Evolutionary conservation across 2,329 filamentous ascomycete species (phyloP).

Genomic region (Lasiodiplodia gonubiensis): DNA sequence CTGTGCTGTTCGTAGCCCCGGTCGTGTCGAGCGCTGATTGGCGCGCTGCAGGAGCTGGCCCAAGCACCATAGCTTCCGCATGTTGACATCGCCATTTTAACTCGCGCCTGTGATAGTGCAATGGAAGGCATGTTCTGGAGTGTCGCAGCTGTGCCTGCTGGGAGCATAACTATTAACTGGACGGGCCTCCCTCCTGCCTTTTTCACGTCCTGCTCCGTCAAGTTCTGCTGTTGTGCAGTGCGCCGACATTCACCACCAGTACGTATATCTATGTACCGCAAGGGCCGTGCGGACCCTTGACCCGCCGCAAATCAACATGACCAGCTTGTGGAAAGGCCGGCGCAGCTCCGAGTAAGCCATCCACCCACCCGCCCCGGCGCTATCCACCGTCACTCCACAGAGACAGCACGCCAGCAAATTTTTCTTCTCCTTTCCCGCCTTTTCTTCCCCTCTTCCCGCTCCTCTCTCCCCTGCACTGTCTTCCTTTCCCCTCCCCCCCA

Average conservation of each 20-base stretch:
- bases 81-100: constrained; percentile 18
- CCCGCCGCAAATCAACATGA: constrained; percentile 38
- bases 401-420: constrained; percentile 31
- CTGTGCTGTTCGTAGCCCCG: constrained; percentile 25
- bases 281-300: constrained; percentile 18
- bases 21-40: constrained; percentile 29
- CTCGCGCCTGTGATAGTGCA: neutral
- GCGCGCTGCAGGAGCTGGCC: neutral
- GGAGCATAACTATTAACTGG: constrained; percentile 9
- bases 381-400: constrained; percentile 29
- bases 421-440: constrained; percentile 29
- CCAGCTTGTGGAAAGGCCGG: constrained; percentile 46
- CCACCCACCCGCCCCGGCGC: constrained; percentile 29
- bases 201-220: neutral
- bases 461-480: neutral
- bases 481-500: constrained; percentile 9
- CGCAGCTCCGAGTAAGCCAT: constrained; percentile 49
- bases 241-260: constrained; percentile 17
- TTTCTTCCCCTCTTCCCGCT: constrained; percentile 22
- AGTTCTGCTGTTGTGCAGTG: constrained; percentile 17
- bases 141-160: constrained; percentile 17
- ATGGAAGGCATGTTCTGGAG: neutral
- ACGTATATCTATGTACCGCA: constrained; percentile 18
- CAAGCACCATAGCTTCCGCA: constrained; percentile 16
- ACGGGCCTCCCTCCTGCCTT: neutral